phyloP scores from a whole-genome alignment of 805 yeast species.

The Saccharomycopsis sp. region DNA sequence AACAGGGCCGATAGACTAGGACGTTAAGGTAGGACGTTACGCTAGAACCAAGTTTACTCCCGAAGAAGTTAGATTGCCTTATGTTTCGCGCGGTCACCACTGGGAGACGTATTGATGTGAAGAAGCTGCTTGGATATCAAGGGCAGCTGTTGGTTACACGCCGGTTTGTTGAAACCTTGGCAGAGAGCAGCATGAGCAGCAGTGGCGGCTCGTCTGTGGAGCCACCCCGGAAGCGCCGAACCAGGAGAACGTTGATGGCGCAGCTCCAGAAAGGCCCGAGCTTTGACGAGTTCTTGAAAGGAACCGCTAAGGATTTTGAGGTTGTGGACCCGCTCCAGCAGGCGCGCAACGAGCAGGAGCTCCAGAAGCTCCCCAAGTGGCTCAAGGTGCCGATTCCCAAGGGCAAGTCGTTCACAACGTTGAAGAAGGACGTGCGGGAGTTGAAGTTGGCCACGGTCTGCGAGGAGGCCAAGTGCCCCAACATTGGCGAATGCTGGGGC shows the following conservation, averaged over 20 bases:
- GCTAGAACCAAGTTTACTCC: no score
- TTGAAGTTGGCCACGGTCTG: conserved; percentile 90
- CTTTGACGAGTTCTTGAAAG: conserved; percentile 82
- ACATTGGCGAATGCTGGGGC: conserved; percentile 99
- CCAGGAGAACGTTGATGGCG: conserved; percentile 9
- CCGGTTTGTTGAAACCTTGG: no score
- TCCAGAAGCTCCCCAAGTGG: conserved; percentile 83
- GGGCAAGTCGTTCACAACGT: conserved; percentile 71
- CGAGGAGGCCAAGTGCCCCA: conserved; percentile 99
- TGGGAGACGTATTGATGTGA: no score
- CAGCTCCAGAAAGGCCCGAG: conserved; percentile 56
- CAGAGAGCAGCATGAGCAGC: no score
- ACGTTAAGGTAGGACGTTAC: no score
- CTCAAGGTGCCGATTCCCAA: conserved; percentile 94
- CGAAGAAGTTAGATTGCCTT: no score
- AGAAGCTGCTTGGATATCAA: no score
- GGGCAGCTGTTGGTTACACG: no score
- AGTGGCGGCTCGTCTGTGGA: no score
- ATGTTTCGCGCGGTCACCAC: no score
- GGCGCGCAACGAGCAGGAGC: conserved; percentile 54
- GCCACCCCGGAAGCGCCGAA: no score
- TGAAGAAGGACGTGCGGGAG: conserved; percentile 82
- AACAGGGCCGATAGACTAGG: no score
- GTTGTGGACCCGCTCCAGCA: conserved; percentile 67
- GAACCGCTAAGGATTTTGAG: conserved; percentile 55